Evolutionary conservation across 495 filamentous ascomycete species (phyloP), one percentile per base, ranked within the genome.

Genomic region (Aspergillus sclerotiicarbonarius): DNA sequence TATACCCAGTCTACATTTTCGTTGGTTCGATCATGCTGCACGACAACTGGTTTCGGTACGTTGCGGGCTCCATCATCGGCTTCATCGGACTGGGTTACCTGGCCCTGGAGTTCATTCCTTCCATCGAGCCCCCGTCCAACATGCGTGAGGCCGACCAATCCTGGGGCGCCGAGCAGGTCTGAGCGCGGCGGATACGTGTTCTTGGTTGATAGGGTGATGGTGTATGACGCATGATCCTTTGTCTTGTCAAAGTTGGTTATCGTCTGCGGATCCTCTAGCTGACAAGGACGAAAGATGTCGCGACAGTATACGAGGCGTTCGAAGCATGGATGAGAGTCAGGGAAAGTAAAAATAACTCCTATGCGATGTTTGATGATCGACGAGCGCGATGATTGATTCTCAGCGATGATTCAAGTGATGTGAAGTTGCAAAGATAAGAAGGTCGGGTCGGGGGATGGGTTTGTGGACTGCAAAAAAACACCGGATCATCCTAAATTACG

Each of bases 71-170:
- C 25, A 75, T 92, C 64, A 77, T 97, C 57, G 91, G 85, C 39
- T 58, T 93, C 48, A 80, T 89, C 56, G 93, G 93, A 53, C 64
- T 95, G 41, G 87, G 71, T 37, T 98, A 97, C 74, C 76, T 84
- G 50, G 89, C 82, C 18, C 83, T 98, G 62, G 92, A 98, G 76
- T 99, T 91, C 74, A 87, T 97, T 56, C 94, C 95, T 0, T 92
- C 87, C 39, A 96, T 99, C 68, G 94, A 99, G 80, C 93, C 95
- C 19, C 95, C 95, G 18, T 87, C 91, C 64, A 99, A 96, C 78
- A 99, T 99, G 95, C 85, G 94, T 72, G 92, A 96, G 73, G 80
- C 82, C 56, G 91, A 94, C 74, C 87, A 84, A 56, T 86, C 91
- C 62, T 96, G 92, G 92, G 92, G 92, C 57, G 90, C 90, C 49